Base-by-base conservation (phyloP, 148 eudicot genomes). In the Salicornia ramosissima region DNA sequence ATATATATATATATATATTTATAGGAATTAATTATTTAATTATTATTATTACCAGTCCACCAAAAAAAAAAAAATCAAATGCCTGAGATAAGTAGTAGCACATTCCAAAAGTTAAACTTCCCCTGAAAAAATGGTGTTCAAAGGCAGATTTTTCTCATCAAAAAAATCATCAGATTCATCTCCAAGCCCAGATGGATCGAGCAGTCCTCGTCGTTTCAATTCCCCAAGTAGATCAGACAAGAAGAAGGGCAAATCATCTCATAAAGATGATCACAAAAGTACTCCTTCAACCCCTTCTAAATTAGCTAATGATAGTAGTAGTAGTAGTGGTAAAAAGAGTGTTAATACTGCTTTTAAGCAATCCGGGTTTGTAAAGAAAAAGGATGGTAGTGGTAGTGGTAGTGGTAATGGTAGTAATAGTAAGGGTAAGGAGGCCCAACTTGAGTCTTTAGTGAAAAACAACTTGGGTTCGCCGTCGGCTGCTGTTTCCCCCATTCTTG, bases 131-230 rank as follows among this genome's bases (percentile, higher is more conserved):
- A 94, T 94, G 98, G 98, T 94, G 81, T 94, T 94, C 74, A 94
- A 90, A 74, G 97, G 96, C 61, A 78, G 98, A 78, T 95, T 95
- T 68, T 95, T 95, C 86, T 87, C 96, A 5, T 90, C 98, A 13
- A 95, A 91, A 71, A 95, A 95, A 76, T 89, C 97, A 56, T 73
- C 70, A 13, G 29, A 69, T 0, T 39, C 75, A 10, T n/a, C 86
- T 21, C 82, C 89, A 3, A 85, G 88, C 65, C 96, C 96, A 0
- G 92, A 88, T 31, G 90, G 89, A 72, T 88, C 97, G 67, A 86
- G 76, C 75, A 84, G 91, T 71, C 93, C 97, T 47, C 84, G 92
- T 81, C 91, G 89, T 10, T 85, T 95, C 43, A 81, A 75, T 66
- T 91, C 96, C 1, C 89, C 93, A 26, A 83, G 36, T 80, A 84